phyloP scores from a whole-genome alignment of 2,329 filamentous ascomycete genomes.

The Aspergillus transmontanensis region DNA sequence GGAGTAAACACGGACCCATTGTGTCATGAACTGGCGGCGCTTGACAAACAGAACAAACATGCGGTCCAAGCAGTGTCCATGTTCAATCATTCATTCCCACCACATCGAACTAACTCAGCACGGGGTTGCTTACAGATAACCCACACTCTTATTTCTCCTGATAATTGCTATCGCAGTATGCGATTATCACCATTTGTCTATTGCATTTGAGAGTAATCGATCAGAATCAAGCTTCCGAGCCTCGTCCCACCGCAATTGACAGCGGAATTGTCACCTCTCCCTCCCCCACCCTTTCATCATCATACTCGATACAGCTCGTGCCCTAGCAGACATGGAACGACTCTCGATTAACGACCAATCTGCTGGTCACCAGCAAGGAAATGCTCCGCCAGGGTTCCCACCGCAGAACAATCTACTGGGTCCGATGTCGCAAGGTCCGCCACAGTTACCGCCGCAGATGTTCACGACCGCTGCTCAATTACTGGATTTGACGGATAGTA shows the following conservation, averaged over 20 bases:
- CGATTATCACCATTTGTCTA: background rate
- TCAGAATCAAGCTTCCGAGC: background rate
- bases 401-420: conserved; percentile 31
- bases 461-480: conserved; percentile 97
- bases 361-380: conserved; percentile 30
- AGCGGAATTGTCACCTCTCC: conserved; percentile 1
- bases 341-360: conserved; percentile 38
- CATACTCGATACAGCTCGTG: conserved; percentile 16
- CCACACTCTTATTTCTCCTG: background rate
- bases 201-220: background rate
- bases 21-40: background rate
- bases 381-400: conserved; percentile 30
- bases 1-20: background rate
- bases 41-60: conserved; percentile 12
- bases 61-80: background rate
- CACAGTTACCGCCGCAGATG: conserved; percentile 75
- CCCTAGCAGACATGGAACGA: conserved; percentile 35
- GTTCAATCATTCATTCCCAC: background rate
- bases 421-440: conserved; percentile 41
- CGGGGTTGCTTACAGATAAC: conserved; percentile 1
- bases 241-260: conserved; percentile 9
- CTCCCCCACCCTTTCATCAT: conserved; percentile 11
- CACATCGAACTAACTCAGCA: conserved; percentile 2
- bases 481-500: conserved; percentile 96
- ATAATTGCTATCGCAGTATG: conserved; percentile 9